Conservation (phyloP, 257 asterid genomes). For the Solanum appendiculatum region DNA sequence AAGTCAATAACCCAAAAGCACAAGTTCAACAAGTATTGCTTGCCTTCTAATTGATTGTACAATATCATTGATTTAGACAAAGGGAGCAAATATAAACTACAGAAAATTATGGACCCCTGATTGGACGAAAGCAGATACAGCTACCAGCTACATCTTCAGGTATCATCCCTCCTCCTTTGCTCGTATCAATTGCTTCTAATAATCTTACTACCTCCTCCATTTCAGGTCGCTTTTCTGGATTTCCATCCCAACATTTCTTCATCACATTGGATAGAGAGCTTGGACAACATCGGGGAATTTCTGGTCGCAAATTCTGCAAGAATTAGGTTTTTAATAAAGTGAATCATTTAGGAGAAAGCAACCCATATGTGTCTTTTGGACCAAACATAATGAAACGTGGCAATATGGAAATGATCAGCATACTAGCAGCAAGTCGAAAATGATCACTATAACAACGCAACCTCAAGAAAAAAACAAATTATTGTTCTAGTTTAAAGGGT, state of each 20-base stretch:
- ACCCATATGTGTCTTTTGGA: not conserved
- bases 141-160: constrained; percentile 60
- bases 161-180: constrained; percentile 90
- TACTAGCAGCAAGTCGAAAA: not conserved
- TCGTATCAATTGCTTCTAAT: constrained; percentile 73
- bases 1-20: not conserved
- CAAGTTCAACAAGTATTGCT: not conserved
- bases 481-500: not conserved
- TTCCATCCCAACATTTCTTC: constrained; percentile 79
- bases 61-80: not conserved
- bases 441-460: not conserved
- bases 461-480: not conserved
- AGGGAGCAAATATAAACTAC: not conserved
- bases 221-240: constrained; percentile 61
- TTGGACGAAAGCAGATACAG: constrained; percentile 69
- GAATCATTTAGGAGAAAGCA: not conserved
- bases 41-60: not conserved
- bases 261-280: constrained; percentile 44
- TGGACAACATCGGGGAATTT: constrained; percentile 77
- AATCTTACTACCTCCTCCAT: constrained; percentile 79
- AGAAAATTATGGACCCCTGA: constrained; percentile 51
- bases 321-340: not conserved
- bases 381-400: not conserved
- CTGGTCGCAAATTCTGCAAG: constrained; percentile 55
- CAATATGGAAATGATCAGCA: not conserved